Percentiles rank a stretch among this genome's conserved stretches.
phyloP scores from a whole-genome alignment of 768 basidiomycete genomes.

The Fomitopsis serialis region DNA sequence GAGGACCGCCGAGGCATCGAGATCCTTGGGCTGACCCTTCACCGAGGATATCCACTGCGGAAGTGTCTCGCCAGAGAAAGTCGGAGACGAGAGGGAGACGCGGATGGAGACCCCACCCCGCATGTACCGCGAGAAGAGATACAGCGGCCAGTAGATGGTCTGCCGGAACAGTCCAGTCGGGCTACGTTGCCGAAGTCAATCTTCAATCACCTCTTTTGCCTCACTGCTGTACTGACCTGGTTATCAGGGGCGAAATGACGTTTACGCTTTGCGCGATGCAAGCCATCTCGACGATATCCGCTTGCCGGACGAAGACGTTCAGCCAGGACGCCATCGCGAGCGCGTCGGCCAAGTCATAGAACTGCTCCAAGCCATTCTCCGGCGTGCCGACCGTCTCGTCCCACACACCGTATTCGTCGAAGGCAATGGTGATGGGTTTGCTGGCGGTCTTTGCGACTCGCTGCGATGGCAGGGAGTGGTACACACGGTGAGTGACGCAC shows the following conservation, averaged over 20 bases:
- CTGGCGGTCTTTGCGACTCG: conserved; percentile 13
- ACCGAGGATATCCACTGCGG: conserved; percentile 46
- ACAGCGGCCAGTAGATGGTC: conserved; percentile 48
- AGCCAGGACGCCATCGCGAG: conserved; percentile 54
- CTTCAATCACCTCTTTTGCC: not conserved
- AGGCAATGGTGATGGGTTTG: conserved; percentile 19
- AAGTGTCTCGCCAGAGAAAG: conserved; percentile 41
- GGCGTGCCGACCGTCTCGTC: conserved; percentile 23
- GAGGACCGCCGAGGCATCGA: conserved; percentile 45
- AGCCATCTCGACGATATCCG: conserved; percentile 53
- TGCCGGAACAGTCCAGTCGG: conserved; percentile 36
- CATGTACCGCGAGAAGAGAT: conserved; percentile 54
- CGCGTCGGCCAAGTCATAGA: conserved; percentile 20
- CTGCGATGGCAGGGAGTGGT: not conserved
- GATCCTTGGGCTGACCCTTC: conserved; percentile 33
- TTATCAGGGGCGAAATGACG: conserved; percentile 37
- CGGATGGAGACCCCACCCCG: conserved; percentile 39
- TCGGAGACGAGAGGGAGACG: conserved; percentile 31
- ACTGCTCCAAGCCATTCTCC: conserved; percentile 16
- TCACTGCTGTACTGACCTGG: conserved; percentile 19
- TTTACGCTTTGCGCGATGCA: conserved; percentile 56
- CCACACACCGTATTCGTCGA: conserved; percentile 22
- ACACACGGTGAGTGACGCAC: not conserved
- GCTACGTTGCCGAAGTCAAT: conserved; percentile 28
- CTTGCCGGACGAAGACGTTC: conserved; percentile 55